These are phyloP conservation scores for Thinopyrum elongatum DNA, from an alignment of 176 grass and related monocot species.

Conservation along the genomic window DNA sequence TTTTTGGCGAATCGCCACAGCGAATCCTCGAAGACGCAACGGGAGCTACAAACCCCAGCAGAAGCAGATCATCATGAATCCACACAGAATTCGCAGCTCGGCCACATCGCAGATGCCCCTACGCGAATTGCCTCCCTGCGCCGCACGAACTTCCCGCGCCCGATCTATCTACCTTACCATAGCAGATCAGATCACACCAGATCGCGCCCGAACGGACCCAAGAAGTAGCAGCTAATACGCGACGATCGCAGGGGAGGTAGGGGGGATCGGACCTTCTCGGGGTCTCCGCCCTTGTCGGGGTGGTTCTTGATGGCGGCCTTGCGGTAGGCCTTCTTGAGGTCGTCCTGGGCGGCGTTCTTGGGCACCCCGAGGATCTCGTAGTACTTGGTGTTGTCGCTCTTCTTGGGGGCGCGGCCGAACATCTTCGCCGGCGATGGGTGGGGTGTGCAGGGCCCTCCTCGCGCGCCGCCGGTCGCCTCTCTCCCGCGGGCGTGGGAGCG, in stretches of 20 bases:
- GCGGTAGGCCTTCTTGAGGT: slow-evolving; percentile 99
- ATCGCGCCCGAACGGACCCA: not conserved
- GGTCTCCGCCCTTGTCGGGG: slow-evolving; percentile 96
- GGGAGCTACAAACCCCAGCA: not conserved
- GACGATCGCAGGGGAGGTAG: not conserved
- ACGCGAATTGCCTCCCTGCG: not conserved
- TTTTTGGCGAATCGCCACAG: too few species aligned
- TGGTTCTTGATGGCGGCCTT: slow-evolving; percentile 99
- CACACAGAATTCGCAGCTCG: not conserved
- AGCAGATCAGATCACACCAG: not conserved
- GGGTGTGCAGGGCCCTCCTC: not conserved
- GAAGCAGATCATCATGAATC: slow-evolving; percentile 6
- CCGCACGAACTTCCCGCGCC: not conserved
- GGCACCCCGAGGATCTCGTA: slow-evolving; percentile 98
- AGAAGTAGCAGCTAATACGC: not conserved
- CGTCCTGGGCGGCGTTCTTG: slow-evolving; percentile 86
- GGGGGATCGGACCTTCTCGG: slow-evolving; percentile 67
- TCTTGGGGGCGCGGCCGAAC: slow-evolving; percentile 93
- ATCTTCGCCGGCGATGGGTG: slow-evolving; percentile 45
- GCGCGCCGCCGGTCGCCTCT: slow-evolving; percentile 30
- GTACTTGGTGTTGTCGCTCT: slow-evolving; percentile 97
- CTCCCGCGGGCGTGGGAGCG: slow-evolving; percentile 23
- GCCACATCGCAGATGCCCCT: not conserved
- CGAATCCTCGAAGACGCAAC: not conserved
- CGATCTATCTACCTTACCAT: slow-evolving; percentile 16